Evolutionary conservation across 2,329 filamentous ascomycete species (phyloP).

Genomic region (Colletotrichum sp.): DNA sequence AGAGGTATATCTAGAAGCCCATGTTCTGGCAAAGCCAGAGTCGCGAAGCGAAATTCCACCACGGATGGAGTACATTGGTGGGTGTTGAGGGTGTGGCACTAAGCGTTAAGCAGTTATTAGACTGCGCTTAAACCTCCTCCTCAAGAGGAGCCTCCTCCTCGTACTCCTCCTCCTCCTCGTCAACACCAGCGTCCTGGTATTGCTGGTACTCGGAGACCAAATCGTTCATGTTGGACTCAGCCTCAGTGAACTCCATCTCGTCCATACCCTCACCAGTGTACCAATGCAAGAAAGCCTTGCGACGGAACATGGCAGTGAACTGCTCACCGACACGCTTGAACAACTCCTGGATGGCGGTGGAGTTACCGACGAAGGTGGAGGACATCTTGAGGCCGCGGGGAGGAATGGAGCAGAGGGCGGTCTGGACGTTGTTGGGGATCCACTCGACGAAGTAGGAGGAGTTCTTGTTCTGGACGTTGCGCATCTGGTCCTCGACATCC

Average conservation of each 20-base stretch:
- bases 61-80: neutral
- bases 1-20: conserved; percentile 46
- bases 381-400: conserved; percentile 99
- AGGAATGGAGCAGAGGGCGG: conserved; percentile 97
- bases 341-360: conserved; percentile 98
- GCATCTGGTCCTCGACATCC: conserved; percentile 99
- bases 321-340: conserved; percentile 99
- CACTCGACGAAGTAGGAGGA: conserved; percentile 99
- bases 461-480: conserved; percentile 99
- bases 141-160: conserved; percentile 82
- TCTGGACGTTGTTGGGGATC: conserved; percentile 99
- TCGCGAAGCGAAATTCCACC: conserved; percentile 27
- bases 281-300: conserved; percentile 99
- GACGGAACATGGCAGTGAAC: conserved; percentile 99
- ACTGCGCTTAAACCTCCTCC: conserved; percentile 62
- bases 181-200: conserved; percentile 98
- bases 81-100: neutral
- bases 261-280: conserved; percentile 99
- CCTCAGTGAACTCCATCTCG: conserved; percentile 99
- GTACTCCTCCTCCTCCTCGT: conserved; percentile 96
- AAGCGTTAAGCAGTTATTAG: neutral
- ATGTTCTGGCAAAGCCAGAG: conserved; percentile 30
- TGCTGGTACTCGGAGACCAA: conserved; percentile 99
- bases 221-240: conserved; percentile 99
- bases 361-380: conserved; percentile 98